Conservation (phyloP, 2,329 filamentous ascomycete species). For the Aspergillus ochraceoroseus region DNA sequence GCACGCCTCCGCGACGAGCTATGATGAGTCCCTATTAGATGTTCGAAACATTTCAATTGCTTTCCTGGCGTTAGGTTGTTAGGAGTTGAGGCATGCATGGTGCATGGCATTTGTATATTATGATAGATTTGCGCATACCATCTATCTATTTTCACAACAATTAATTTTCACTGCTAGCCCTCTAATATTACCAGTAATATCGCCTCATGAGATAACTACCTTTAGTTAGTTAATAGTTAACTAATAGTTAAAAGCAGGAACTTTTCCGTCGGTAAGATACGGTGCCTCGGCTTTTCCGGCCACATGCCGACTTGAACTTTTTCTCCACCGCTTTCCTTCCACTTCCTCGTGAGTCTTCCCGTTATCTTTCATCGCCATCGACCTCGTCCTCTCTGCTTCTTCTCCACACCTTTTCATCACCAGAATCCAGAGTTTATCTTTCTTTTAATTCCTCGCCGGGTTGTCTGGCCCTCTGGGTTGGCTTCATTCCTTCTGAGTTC, state of each 20-base stretch:
- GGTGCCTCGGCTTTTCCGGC: conserved; percentile 21
- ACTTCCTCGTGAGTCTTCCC: no score
- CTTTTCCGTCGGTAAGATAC: no score
- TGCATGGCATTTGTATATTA: conserved; percentile 5
- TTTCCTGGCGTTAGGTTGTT: neutral
- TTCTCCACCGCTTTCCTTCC: conserved; percentile 19
- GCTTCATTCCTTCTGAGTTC: conserved; percentile 9
- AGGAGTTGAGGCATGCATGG: no score
- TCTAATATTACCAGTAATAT: no score
- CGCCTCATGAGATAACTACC: no score
- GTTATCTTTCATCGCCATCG: no score
- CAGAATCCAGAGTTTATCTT: conserved; percentile 5
- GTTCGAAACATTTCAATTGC: neutral
- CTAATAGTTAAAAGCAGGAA: no score
- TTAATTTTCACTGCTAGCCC: no score
- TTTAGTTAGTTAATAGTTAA: no score
- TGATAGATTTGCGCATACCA: conserved; percentile 1
- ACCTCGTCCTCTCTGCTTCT: conserved; percentile 9
- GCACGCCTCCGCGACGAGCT: conserved; percentile 37
- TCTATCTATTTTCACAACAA: neutral
- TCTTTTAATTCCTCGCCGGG: conserved; percentile 1
- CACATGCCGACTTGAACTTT: conserved; percentile 18
- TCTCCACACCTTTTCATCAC: conserved; percentile 10
- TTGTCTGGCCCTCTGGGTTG: conserved; percentile 4
- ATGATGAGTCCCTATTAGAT: no score